Evolutionary conservation across 805 yeast genomes (phyloP), one percentile per base, ranked within the genome.

Genomic region (Pichia gijzeniarum): DNA sequence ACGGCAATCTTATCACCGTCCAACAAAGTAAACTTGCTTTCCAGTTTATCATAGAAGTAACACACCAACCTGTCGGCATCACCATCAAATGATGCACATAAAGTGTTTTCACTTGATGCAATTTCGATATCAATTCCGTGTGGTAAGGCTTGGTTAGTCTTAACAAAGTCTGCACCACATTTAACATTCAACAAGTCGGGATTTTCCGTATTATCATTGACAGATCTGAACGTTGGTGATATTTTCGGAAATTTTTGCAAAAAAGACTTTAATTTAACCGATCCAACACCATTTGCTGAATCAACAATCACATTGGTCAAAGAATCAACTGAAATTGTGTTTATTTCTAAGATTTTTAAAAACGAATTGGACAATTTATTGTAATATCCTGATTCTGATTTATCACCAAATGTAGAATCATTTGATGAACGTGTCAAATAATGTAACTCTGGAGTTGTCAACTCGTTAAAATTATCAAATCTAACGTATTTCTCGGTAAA

Each of bases 281-380:
- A 95, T 16, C 99, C 99, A 34, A 93, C 86, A n/a, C 99, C 99
- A 61, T 93, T 93, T 7, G 99, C 99, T 34, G 89, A 81, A 66
- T 93, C 99, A 17, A 93, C 78, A 2, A 80, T 75, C 53, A 90
- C 71, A 21, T 66, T 59, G 19, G 34, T 30, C 6, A 52, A 19
- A 3, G 49, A 13, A 20, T 43, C 20, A 3, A 44, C 43, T 1
- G 49, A 45, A 5, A 53, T 43, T n/a, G 54, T 53, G 52, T 61
- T 54, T 13, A 59, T 50, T 16, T 62, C 53, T 44, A 65, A 60
- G 42, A 85, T 71, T 17, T 64, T 55, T 43, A 65, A 68, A 61
- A 79, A 77, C 0, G 90, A 76, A 0, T 55, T 51, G 5, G 81
- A 63, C 48, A 87, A 65, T 61, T 86, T 85, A 18, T 65, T 53